Evolutionary conservation across 345 rosid species (phyloP).

Genomic region (Corchorus olitorius): DNA sequence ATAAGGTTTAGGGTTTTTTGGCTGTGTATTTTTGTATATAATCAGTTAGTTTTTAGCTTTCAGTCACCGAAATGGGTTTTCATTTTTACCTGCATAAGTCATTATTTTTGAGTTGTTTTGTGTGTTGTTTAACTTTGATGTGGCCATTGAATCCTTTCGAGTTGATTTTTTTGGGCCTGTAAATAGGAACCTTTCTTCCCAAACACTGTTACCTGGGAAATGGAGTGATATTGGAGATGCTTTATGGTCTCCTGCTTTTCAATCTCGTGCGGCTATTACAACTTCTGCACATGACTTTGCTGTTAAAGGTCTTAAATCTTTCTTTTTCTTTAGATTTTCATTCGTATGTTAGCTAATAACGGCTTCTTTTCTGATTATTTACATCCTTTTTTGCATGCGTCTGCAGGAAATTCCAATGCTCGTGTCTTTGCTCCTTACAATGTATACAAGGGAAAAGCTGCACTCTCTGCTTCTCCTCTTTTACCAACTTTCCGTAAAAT

Average conservation of each 20-base stretch:
- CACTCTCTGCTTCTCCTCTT: constrained; percentile 70
- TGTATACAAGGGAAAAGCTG: constrained; percentile 88
- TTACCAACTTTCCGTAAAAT: constrained; percentile 64
- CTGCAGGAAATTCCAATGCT: constrained; percentile 36
- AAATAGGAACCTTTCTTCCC: constrained; percentile 43
- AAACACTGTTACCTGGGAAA: constrained; percentile 30
- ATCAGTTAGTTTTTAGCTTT: neutral
- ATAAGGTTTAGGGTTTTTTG: neutral
- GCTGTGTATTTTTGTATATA: neutral
- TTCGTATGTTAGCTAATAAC: neutral
- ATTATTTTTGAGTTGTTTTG: neutral
- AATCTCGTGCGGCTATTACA: constrained; percentile 46
- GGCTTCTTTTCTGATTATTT: neutral
- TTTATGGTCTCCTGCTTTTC: constrained; percentile 34
- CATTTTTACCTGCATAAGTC: too few species aligned
- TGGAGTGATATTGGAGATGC: constrained; percentile 27
- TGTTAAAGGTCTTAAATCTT: constrained; percentile 34
- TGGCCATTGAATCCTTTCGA: neutral
- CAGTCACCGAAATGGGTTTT: neutral
- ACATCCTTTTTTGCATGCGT: constrained; percentile 9
- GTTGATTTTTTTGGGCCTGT: neutral
- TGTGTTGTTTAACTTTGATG: neutral
- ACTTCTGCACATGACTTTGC: constrained; percentile 31
- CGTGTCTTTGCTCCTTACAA: constrained; percentile 74
- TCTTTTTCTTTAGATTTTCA: neutral